Percentiles rank a stretch among this genome's conserved stretches.
Conservation (phyloP, 2,329 filamentous ascomycete species). For the Capronia americana region DNA sequence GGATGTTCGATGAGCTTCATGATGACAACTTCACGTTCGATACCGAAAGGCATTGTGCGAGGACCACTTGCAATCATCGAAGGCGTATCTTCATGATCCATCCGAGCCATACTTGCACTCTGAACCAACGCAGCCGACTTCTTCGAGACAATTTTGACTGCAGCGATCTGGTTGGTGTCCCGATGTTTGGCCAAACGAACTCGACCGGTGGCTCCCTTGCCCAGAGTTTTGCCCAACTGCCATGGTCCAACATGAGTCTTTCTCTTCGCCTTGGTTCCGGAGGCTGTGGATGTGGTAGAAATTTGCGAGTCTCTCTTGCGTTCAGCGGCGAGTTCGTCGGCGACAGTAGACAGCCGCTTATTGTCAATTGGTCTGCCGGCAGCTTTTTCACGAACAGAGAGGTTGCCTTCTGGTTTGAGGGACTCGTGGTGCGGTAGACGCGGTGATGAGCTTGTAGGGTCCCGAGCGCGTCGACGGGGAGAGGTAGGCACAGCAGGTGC, state of each 20-base stretch:
- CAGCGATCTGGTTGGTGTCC: conserved; percentile 78
- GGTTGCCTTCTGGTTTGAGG: conserved; percentile 41
- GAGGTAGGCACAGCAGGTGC: conserved; percentile 17
- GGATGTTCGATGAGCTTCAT: conserved; percentile 96
- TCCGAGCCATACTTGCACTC: conserved; percentile 81
- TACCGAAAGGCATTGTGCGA: conserved; percentile 79
- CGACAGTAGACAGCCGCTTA: conserved; percentile 61
- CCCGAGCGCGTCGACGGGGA: conserved; percentile 17
- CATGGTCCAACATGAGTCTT: conserved; percentile 89
- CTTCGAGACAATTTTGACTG: conserved; percentile 95
- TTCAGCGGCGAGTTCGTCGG: conserved; percentile 54
- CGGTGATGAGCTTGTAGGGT: conserved; percentile 23
- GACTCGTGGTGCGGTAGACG: conserved; percentile 41
- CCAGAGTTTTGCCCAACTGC: conserved; percentile 87
- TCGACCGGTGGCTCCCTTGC: conserved; percentile 85
- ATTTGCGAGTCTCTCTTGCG: conserved; percentile 54
- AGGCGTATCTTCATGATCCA: conserved; percentile 72
- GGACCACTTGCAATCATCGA: conserved; percentile 65
- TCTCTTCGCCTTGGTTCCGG: conserved; percentile 56
- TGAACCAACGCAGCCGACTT: conserved; percentile 78
- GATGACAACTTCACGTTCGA: conserved; percentile 94
- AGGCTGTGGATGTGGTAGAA: conserved; percentile 29
- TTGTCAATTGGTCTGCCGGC: conserved; percentile 47
- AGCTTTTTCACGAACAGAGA: conserved; percentile 31
- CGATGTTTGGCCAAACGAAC: conserved; percentile 85